Conservation (phyloP, 306 rosid genomes). For the Mimosa pudica region DNA sequence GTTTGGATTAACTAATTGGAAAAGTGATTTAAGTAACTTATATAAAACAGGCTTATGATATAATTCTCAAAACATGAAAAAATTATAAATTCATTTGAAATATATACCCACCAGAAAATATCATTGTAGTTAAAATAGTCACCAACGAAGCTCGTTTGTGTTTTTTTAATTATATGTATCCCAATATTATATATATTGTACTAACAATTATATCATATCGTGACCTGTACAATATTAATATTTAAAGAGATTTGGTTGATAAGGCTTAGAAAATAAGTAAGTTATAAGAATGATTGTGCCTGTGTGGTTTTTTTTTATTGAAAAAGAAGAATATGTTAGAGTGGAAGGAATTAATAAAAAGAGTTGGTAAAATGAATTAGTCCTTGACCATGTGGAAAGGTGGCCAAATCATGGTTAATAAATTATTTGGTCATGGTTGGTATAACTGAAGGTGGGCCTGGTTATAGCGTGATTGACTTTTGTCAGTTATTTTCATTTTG, state of each 20-base stretch:
- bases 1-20: too few relatives aligned
- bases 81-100: neutral
- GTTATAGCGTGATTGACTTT: neutral
- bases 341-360: neutral
- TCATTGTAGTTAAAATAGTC: neutral
- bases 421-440: neutral
- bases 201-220: neutral
- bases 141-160: neutral
- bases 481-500: neutral
- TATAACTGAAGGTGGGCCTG: neutral
- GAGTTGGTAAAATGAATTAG: constrained; percentile 1
- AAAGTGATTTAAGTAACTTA: too few relatives aligned
- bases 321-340: neutral
- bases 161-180: neutral
- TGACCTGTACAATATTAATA: neutral
- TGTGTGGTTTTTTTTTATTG: neutral
- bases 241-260: neutral
- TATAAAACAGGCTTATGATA: neutral
- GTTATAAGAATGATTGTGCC: neutral
- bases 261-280: neutral
- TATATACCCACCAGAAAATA: neutral
- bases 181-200: neutral
- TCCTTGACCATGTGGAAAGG: neutral
- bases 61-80: too few relatives aligned
- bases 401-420: neutral